Percentiles rank a stretch among this genome's conserved stretches.
Conservation (phyloP, 208 protist species). For the Leishmania braziliensis region DNA sequence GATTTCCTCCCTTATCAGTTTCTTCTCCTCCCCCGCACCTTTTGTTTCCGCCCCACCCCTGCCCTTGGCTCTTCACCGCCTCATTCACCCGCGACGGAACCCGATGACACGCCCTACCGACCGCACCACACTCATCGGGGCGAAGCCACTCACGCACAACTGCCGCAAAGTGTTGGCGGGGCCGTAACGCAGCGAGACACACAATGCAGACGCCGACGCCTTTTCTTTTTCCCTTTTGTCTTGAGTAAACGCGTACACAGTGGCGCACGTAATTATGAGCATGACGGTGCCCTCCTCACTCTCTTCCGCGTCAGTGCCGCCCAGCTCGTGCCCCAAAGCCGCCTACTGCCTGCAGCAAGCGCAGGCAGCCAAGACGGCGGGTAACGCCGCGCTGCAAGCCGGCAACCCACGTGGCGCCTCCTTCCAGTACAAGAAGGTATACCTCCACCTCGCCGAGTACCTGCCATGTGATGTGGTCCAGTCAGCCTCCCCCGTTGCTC, state of each 20-base stretch:
- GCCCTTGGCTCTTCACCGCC: not conserved
- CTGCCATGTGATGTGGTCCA: slow-evolving; percentile 27
- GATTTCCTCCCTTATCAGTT: not conserved
- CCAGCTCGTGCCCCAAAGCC: not conserved
- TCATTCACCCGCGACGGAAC: not conserved
- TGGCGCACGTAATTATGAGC: too few relatives aligned
- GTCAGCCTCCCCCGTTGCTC: not conserved
- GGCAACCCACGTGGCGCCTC: slow-evolving; percentile 43
- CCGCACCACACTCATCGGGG: not conserved
- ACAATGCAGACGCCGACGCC: not conserved
- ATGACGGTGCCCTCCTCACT: not conserved
- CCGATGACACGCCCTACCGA: not conserved
- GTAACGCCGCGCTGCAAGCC: slow-evolving; percentile 46
- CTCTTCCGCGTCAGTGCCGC: not conserved
- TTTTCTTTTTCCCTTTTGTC: not conserved
- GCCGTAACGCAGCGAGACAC: not conserved
- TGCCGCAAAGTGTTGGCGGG: not conserved
- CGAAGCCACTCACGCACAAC: not conserved
- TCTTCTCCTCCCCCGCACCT: not conserved
- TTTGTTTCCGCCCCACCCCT: not conserved
- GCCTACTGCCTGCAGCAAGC: slow-evolving; percentile 34
- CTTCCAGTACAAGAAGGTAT: slow-evolving; percentile 79
- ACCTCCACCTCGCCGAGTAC: slow-evolving; percentile 66
- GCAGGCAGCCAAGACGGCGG: slow-evolving; percentile 48
- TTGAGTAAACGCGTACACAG: too few relatives aligned